Percentiles rank a stretch among this genome's conserved stretches.
Conservation (phyloP, 768 basidiomycete species). For the Termitomyces sp. region DNA sequence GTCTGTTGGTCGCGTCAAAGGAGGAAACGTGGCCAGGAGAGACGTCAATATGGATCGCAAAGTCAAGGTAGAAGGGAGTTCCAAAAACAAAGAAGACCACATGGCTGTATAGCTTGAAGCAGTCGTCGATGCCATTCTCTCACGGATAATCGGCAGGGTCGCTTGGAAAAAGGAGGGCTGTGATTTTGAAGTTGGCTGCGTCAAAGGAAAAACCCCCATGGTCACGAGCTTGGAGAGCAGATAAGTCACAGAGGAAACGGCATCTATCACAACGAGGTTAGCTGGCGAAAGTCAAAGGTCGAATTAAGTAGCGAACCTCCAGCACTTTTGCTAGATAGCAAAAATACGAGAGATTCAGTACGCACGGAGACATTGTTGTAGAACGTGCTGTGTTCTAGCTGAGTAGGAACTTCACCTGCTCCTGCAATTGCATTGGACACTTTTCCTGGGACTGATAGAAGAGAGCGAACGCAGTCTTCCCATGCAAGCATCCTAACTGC, state of each 20-base stretch:
- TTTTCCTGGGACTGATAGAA: conserved; percentile 69
- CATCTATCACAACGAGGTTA: conserved; percentile 24
- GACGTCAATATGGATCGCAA: conserved; percentile 60
- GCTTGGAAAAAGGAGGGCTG: conserved; percentile 70
- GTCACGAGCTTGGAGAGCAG: conserved; percentile 67
- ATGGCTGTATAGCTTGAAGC: conserved; percentile 37
- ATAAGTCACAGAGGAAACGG: conserved; percentile 42
- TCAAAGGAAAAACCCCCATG: conserved; percentile 59
- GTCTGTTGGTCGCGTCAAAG: conserved; percentile 26
- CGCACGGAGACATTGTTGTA: conserved; percentile 50
- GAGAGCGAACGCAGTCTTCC: conserved; percentile 72
- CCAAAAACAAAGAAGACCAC: conserved; percentile 47
- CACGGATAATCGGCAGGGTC: conserved; percentile 46
- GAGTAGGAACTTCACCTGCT: conserved; percentile 34
- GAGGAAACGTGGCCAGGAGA: conserved; percentile 47
- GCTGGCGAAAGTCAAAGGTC: conserved; percentile 1
- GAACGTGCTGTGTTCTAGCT: conserved; percentile 55
- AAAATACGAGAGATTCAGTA: conserved; percentile 46
- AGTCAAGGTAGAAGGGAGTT: conserved; percentile 46
- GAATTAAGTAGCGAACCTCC: conserved; percentile 36
- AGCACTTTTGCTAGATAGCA: conserved; percentile 32
- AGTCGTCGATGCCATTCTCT: conserved; percentile 26
- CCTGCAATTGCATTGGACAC: conserved; percentile 67
- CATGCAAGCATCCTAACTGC: conserved; percentile 43
- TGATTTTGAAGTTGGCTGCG: conserved; percentile 45